Conservation (phyloP, 169 alveolate genomes). For the Plasmodium inui region DNA sequence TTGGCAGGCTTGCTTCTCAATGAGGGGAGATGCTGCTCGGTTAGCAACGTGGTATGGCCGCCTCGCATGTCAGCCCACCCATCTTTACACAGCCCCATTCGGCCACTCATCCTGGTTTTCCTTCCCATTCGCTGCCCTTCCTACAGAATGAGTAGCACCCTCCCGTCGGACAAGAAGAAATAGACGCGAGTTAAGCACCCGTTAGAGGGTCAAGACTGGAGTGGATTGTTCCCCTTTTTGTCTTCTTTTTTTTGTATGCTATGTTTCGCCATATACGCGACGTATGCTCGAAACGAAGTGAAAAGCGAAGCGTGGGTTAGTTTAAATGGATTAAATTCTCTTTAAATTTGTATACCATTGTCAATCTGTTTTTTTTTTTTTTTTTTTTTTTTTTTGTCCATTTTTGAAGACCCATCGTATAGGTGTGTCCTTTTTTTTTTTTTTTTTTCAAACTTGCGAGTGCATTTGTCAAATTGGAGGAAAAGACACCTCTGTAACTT, state of each 20-base stretch:
- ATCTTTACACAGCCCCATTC: neutral
- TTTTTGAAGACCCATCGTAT: neutral
- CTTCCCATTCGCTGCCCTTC: neutral
- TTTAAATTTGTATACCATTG: neutral
- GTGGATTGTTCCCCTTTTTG: neutral
- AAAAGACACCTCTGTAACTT: slow-evolving; percentile 1
- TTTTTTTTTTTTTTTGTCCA: neutral
- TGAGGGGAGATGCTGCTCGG: neutral
- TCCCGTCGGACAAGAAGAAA: neutral
- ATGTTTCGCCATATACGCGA: neutral
- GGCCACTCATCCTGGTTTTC: neutral
- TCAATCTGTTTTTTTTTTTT: neutral
- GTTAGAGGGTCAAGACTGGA: neutral
- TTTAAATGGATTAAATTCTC: neutral
- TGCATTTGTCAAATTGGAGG: neutral
- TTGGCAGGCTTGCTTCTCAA: neutral
- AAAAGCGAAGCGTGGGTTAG: neutral
- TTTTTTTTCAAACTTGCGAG: slow-evolving; percentile 5
- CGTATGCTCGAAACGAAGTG: neutral
- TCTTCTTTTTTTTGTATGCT: neutral
- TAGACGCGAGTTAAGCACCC: neutral
- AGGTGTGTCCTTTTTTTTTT: neutral
- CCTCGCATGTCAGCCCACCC: neutral
- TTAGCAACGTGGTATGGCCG: neutral
- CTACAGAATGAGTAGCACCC: neutral